phyloP scores from a whole-genome alignment of 2,329 filamentous ascomycete species.

The Xenoacremonium recifei region DNA sequence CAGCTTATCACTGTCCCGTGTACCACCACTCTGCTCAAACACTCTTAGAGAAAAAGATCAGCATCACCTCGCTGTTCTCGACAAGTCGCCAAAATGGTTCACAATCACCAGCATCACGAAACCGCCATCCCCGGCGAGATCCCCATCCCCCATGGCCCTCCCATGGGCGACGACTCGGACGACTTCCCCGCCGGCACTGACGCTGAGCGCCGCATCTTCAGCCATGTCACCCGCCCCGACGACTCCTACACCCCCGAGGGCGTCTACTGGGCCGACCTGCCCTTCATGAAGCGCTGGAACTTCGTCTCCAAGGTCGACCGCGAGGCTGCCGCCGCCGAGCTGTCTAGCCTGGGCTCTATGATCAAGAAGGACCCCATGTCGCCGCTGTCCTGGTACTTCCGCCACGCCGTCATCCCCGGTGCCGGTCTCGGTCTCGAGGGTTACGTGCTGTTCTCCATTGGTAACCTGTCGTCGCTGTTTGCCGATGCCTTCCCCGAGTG shows the following conservation, averaged over 20 bases:
- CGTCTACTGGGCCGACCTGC: conserved; percentile 90
- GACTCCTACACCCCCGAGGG: conserved; percentile 83
- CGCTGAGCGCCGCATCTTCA: conserved; percentile 64
- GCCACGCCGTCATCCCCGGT: conserved; percentile 88
- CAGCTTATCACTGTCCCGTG: background rate
- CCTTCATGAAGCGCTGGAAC: conserved; percentile 62
- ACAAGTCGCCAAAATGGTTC: background rate
- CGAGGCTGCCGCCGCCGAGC: conserved; percentile 67
- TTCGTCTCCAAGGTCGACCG: conserved; percentile 77
- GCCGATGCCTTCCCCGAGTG: conserved; percentile 71
- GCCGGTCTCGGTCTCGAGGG: conserved; percentile 91
- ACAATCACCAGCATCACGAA: conserved; percentile 32
- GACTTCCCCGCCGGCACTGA: conserved; percentile 44
- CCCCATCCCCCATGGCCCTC: conserved; percentile 51
- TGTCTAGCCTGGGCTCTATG: conserved; percentile 68
- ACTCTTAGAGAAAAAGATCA: background rate
- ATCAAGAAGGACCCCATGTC: conserved; percentile 83
- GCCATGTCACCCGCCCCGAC: conserved; percentile 79
- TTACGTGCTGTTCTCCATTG: conserved; percentile 96
- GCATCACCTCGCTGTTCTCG: background rate
- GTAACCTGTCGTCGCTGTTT: conserved; percentile 85
- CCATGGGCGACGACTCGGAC: conserved; percentile 47
- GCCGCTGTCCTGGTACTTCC: conserved; percentile 82
- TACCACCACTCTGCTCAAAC: too few relatives aligned
- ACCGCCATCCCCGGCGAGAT: conserved; percentile 48